Conservation (phyloP, 257 asterid genomes). For the Asclepias syriaca region DNA sequence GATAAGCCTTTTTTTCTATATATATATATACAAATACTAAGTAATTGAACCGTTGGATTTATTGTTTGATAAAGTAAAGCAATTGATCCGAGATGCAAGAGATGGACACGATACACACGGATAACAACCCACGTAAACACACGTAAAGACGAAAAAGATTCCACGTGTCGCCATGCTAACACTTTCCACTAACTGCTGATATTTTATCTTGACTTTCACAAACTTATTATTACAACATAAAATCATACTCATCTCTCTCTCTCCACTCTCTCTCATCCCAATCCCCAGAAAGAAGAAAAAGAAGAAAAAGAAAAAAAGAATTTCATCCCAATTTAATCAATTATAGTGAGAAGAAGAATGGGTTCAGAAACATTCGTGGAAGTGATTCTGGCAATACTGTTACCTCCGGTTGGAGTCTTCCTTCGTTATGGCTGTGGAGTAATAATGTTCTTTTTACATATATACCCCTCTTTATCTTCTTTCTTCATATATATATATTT, state of each 20-base stretch:
- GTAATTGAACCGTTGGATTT: no score
- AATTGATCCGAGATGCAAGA: not conserved
- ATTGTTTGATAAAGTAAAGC: no score
- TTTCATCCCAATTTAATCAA: no score
- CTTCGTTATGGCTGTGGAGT: conserved; percentile 92
- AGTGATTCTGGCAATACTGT: conserved; percentile 67
- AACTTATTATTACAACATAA: no score
- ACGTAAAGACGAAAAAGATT: not conserved
- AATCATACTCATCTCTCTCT: not conserved
- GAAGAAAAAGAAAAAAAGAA: no score
- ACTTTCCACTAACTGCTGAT: not conserved
- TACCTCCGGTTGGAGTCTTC: conserved; percentile 94
- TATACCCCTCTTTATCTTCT: not conserved
- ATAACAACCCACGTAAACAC: not conserved
- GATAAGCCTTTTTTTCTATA: no score
- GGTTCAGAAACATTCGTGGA: no score
- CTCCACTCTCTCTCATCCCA: not conserved
- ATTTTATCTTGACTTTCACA: not conserved
- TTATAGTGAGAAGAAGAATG: no score
- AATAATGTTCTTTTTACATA: conserved; percentile 21
- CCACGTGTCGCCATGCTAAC: not conserved
- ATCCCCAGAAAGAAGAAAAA: not conserved
- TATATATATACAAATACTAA: no score
- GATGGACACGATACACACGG: not conserved
- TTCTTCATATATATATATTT: not conserved